A percentile compares a stretch with the other conserved stretches of the same genome.
These are phyloP conservation scores for Phaseolus lunatus DNA, from an alignment of 306 rosid genomes.

Conservation along the genomic window DNA sequence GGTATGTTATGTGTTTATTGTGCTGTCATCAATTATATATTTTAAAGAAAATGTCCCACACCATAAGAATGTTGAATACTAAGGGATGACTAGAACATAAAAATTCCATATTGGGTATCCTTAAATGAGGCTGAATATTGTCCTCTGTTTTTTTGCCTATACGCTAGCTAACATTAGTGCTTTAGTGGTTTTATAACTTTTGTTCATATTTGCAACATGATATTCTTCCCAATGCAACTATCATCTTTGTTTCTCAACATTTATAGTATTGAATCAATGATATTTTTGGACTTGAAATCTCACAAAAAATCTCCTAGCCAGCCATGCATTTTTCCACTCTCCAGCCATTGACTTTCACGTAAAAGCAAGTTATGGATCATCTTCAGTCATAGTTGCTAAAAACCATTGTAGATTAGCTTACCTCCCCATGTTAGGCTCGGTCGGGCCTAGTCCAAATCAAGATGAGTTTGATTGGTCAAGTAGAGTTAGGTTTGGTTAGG, in stretches of 20 bases:
- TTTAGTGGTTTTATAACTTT: neutral
- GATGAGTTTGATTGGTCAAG: too few relatives aligned
- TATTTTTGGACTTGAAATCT: conserved; percentile 1
- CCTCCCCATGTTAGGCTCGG: neutral
- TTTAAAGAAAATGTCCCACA: conserved; percentile 2
- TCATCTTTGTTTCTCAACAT: neutral
- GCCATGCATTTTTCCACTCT: conserved; percentile 2
- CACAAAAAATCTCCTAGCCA: neutral
- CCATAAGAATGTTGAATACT: neutral
- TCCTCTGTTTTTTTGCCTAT: conserved; percentile 1
- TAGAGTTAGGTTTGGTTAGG: too few relatives aligned
- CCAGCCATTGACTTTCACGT: neutral
- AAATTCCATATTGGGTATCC: conserved; percentile 16
- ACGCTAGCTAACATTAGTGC: neutral
- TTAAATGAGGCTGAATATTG: neutral
- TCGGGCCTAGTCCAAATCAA: too few relatives aligned
- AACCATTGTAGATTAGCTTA: neutral
- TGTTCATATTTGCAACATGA: neutral
- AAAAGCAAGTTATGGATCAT: neutral
- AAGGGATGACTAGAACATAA: neutral
- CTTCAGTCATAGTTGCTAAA: neutral
- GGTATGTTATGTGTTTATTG: conserved; percentile 2
- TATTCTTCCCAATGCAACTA: neutral
- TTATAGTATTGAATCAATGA: neutral
- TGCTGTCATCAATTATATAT: conserved; percentile 22